A percentile compares a stretch with the other conserved stretches of the same genome.
Evolutionary conservation across 176 grass and related monocot species (phyloP).

Genomic region (Canna indica): DNA sequence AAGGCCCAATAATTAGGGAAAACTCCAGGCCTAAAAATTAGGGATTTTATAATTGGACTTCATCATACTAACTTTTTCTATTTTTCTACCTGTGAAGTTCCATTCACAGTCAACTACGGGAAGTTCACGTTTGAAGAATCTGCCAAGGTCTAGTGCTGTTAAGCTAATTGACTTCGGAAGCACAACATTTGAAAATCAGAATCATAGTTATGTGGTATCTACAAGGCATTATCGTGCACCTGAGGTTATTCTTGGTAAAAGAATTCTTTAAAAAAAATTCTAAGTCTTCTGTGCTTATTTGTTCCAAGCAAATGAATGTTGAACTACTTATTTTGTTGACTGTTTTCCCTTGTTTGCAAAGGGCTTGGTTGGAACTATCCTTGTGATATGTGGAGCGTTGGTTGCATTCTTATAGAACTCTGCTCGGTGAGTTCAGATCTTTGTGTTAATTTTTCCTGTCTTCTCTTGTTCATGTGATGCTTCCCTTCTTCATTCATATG

Average conservation of each 20-base stretch:
- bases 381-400: slow-evolving; percentile 93
- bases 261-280: not conserved
- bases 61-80: slow-evolving; percentile 8
- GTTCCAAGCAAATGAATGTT: not conserved
- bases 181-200: slow-evolving; percentile 83
- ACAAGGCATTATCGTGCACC: slow-evolving; percentile 94
- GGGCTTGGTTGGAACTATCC: slow-evolving; percentile 95
- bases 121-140: slow-evolving; percentile 66
- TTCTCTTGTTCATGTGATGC: slow-evolving; percentile 8
- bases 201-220: slow-evolving; percentile 88
- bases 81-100: slow-evolving; percentile 34
- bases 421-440: slow-evolving; percentile 69
- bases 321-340: slow-evolving; percentile 6
- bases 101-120: slow-evolving; percentile 54
- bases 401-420: slow-evolving; percentile 93
- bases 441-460: not conserved
- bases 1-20: no score
- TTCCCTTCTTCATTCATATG: no score
- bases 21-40: no score
- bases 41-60: no score
- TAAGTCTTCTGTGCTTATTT: slow-evolving; percentile 9
- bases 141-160: slow-evolving; percentile 91
- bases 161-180: slow-evolving; percentile 97
- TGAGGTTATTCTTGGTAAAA: slow-evolving; percentile 96
- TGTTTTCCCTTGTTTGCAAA: slow-evolving; percentile 26